A percentile compares a stretch with the other conserved stretches of the same genome.
phyloP scores from a whole-genome alignment of 768 basidiomycete species.

The Dioszegia hungarica region DNA sequence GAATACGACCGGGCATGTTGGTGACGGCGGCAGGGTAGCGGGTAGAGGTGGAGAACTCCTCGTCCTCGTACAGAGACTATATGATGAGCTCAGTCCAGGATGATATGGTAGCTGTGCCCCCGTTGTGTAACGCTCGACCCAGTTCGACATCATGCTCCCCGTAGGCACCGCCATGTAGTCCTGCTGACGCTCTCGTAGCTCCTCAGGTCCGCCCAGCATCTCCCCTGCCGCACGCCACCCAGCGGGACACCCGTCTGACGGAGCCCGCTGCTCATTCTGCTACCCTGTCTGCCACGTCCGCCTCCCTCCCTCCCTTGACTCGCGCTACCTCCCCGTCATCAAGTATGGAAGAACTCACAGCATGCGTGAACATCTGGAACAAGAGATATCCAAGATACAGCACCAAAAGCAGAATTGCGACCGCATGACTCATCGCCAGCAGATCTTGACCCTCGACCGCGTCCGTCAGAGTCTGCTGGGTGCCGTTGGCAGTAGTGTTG shows the following conservation, averaged over 20 bases:
- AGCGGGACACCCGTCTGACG: no score
- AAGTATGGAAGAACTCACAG: slow-evolving; percentile 42
- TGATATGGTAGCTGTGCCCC: no score
- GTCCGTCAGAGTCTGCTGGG: slow-evolving; percentile 34
- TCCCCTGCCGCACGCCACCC: no score
- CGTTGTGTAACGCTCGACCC: no score
- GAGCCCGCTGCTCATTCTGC: no score
- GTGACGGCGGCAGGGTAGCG: slow-evolving; percentile 31
- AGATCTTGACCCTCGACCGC: slow-evolving; percentile 51
- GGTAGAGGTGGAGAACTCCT: slow-evolving; percentile 33
- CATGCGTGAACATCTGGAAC: slow-evolving; percentile 59
- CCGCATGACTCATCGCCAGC: slow-evolving; percentile 55
- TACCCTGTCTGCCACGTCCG: no score
- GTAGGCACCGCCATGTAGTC: no score
- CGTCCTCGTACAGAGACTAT: slow-evolving; percentile 31
- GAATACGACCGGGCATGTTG: not conserved
- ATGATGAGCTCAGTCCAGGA: slow-evolving; percentile 51
- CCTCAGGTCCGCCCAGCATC: no score
- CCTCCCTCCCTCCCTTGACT: not conserved
- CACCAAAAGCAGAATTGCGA: slow-evolving; percentile 54
- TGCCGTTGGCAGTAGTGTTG: slow-evolving; percentile 38
- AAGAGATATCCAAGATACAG: slow-evolving; percentile 53
- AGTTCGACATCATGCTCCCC: no score
- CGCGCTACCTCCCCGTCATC: not conserved
- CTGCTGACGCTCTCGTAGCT: no score